Conservation (phyloP, 225 moss, liverwort and hornwort genomes). For the Ulota crispa region DNA sequence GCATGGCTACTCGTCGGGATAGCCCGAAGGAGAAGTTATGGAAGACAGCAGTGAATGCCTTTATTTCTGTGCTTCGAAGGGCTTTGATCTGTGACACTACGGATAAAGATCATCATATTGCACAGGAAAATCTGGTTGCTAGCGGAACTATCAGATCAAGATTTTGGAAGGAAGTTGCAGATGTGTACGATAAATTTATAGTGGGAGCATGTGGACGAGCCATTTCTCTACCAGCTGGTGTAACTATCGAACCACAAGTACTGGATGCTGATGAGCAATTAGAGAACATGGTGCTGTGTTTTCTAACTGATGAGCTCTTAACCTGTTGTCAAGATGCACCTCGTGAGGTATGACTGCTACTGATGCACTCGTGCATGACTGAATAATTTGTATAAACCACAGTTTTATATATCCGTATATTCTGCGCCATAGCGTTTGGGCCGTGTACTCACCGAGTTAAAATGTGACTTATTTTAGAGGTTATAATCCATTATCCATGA, state of each 20-base stretch:
- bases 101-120: slow-evolving; percentile 36
- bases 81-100: slow-evolving; percentile 67
- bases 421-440: not conserved
- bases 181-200: slow-evolving; percentile 90
- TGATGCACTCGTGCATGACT: not conserved
- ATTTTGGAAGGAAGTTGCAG: slow-evolving; percentile 95
- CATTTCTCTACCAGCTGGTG: slow-evolving; percentile 61
- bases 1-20: slow-evolving; percentile 94
- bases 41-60: slow-evolving; percentile 75
- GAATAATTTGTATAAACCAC: not conserved
- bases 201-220: slow-evolving; percentile 94
- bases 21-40: slow-evolving; percentile 72
- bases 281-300: slow-evolving; percentile 75
- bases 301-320: slow-evolving; percentile 78
- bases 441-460: not conserved
- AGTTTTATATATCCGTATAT: not conserved
- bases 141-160: slow-evolving; percentile 64
- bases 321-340: slow-evolving; percentile 92
- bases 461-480: not conserved
- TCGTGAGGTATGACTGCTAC: slow-evolving; percentile 48
- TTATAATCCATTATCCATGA: not conserved
- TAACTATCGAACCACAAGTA: slow-evolving; percentile 49
- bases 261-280: slow-evolving; percentile 79
- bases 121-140: slow-evolving; percentile 50
- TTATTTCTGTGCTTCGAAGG: slow-evolving; percentile 68